A percentile compares a stretch with the other conserved stretches of the same genome.
Evolutionary conservation across 805 yeast genomes (phyloP).

Genomic region (Lipomyces anomalus): DNA sequence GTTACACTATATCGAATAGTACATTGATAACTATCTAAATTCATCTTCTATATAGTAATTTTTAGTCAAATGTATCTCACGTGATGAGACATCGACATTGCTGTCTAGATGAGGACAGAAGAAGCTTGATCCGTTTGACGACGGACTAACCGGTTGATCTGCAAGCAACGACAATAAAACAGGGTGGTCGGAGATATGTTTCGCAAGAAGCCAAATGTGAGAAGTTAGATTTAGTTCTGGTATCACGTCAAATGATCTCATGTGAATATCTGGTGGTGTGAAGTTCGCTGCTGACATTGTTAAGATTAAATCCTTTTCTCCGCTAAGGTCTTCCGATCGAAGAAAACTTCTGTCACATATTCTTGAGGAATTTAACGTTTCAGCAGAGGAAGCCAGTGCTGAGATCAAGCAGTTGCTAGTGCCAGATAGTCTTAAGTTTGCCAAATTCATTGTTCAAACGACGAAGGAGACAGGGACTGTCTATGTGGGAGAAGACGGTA

Average conservation of each 20-base stretch:
- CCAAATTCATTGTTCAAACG: conserved; percentile 50
- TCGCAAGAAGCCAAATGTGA: conserved; percentile 45
- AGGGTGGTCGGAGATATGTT: too few relatives aligned
- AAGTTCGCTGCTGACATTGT: conserved; percentile 14
- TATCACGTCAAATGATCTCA: conserved; percentile 21
- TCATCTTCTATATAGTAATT: too few relatives aligned
- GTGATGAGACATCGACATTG: too few relatives aligned
- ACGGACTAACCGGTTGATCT: too few relatives aligned
- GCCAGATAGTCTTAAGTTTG: conserved; percentile 55
- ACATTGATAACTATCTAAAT: too few relatives aligned
- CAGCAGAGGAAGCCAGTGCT: conserved; percentile 31
- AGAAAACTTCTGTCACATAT: conserved; percentile 46
- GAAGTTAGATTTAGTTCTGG: conserved; percentile 22
- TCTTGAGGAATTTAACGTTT: conserved; percentile 39
- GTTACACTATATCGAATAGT: conserved; percentile 63
- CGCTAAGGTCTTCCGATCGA: conserved; percentile 77
- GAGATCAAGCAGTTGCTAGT: conserved; percentile 40
- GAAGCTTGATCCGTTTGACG: too few relatives aligned
- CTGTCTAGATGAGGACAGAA: too few relatives aligned
- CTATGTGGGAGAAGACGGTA: conserved; percentile 48
- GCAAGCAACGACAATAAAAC: too few relatives aligned
- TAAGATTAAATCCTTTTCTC: conserved; percentile 65
- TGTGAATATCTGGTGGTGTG: background rate
- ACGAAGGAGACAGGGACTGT: conserved; percentile 51
- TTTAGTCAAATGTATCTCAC: too few relatives aligned